A percentile compares a stretch with the other conserved stretches of the same genome.
These are phyloP conservation scores for Talaromyces marneffei DNA, from an alignment of 2,329 filamentous ascomycete species.

Conservation along the genomic window DNA sequence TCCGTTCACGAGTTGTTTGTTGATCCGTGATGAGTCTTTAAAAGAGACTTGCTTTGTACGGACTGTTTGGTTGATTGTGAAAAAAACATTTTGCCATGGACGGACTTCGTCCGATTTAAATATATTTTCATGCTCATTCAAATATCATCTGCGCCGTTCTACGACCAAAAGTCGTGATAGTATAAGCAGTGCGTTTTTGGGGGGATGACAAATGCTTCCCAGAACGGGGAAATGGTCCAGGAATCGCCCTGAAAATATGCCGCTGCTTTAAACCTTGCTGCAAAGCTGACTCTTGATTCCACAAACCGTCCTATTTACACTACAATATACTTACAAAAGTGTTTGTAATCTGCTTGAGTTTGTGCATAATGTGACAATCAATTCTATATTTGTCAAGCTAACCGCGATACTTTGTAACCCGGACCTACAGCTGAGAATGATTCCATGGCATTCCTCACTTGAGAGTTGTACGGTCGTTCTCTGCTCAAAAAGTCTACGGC, in stretches of 20 bases:
- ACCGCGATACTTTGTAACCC: slow-evolving; percentile 7
- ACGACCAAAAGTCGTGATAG: neutral
- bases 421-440: slow-evolving; percentile 9
- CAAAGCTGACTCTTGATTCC: neutral
- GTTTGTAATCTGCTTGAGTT: neutral
- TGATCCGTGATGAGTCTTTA: neutral
- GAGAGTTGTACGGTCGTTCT: neutral
- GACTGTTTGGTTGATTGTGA: neutral
- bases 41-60: neutral
- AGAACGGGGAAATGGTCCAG: neutral
- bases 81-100: neutral
- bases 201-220: neutral
- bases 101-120: neutral
- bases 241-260: neutral
- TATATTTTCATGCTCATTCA: neutral
- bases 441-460: slow-evolving; percentile 3
- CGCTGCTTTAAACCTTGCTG: neutral
- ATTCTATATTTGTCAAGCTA: neutral
- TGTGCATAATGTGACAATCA: neutral
- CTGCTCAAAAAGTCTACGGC: neutral
- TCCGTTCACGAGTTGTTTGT: neutral
- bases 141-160: neutral
- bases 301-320: neutral
- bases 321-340: neutral
- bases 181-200: neutral